Base-by-base conservation (phyloP, 495 filamentous ascomycete genomes). In the Penicillium simplicissimum region DNA sequence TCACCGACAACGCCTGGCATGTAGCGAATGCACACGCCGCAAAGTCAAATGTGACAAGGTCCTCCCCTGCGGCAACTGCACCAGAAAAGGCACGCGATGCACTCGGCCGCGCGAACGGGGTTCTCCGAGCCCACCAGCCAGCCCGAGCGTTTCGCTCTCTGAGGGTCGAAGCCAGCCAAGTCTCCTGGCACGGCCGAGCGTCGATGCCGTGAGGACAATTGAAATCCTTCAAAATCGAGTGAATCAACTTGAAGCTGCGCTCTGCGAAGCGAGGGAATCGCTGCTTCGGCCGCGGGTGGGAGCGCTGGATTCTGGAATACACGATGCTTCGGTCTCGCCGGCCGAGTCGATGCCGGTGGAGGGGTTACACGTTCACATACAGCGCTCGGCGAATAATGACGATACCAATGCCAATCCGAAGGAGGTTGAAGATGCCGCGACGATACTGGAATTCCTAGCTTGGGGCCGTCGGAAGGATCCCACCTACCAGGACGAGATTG, bases 401-500 rank as follows among this genome's bases (percentile, higher is more conserved):
- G 4, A 31, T 31, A 7, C 42, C 15, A 57, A 45, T 19, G 48
- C 60, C 15, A 58, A 56, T 14, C 49, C 63, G 36, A 40, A 40
- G 3, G 75, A 73, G 45, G 66, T 72, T 21, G 72, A 75, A 62
- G 75, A 79, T 58, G 75, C 77, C 7, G 77, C 77, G 5, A 76
- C 77, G 9, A 72, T 79, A n/a, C 70, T 79, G 0, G 77, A 79
- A 55, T 79, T 79, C 52, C 70, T 79, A 8, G 76, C 75, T 2
- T 79, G 77, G 77, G 77, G 77, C 25, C 68, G 75, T 28, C 66
- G 69, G 45, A 78, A 79, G 42, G 71, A 79, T 43, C 66, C 72
- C 1, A 71, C 72, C 38, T 76, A 73, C 52, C 68, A 67, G 17
- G 65, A 71, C 40, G 58, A 61, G 36, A 61, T 69, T 51, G 60